phyloP scores from a whole-genome alignment of 306 rosid genomes.

The Ziziphus jujuba region DNA sequence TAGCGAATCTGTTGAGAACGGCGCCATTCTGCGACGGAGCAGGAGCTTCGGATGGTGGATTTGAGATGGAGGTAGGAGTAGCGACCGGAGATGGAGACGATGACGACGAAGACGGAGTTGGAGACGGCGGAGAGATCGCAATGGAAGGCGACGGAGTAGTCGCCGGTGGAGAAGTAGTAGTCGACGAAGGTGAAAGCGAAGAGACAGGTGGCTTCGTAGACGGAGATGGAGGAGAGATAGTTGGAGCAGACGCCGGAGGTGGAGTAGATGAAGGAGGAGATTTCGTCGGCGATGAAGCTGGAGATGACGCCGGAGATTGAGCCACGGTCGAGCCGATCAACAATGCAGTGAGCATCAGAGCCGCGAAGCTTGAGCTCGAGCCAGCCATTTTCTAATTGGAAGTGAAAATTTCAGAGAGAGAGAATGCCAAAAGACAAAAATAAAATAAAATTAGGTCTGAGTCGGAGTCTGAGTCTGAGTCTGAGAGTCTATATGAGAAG shows the following conservation, averaged over 20 bases:
- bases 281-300: constrained; percentile 30
- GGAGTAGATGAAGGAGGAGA: constrained; percentile 19
- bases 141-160: constrained; percentile 14
- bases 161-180: constrained; percentile 13
- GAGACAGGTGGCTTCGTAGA: constrained; percentile 17
- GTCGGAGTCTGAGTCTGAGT: too few species aligned
- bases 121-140: constrained; percentile 41
- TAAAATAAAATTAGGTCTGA: background rate
- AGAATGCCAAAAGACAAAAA: background rate
- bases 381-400: constrained; percentile 38
- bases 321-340: constrained; percentile 34
- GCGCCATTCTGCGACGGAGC: constrained; percentile 14
- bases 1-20: constrained; percentile 15
- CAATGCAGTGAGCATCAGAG: constrained; percentile 37
- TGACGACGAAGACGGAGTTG: constrained; percentile 22
- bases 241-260: constrained; percentile 7
- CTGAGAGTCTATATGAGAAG: background rate
- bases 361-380: constrained; percentile 1
- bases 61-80: constrained; percentile 35
- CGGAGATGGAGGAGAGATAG: constrained; percentile 10
- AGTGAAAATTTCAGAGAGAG: background rate
- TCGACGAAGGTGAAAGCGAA: constrained; percentile 4
- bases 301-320: constrained; percentile 44
- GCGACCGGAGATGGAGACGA: constrained; percentile 22
- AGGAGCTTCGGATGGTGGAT: constrained; percentile 24